Evolutionary conservation across 495 filamentous ascomycete species (phyloP), one percentile per base, ranked within the genome.

Genomic region (Staphylotrichum tortipilum): DNA sequence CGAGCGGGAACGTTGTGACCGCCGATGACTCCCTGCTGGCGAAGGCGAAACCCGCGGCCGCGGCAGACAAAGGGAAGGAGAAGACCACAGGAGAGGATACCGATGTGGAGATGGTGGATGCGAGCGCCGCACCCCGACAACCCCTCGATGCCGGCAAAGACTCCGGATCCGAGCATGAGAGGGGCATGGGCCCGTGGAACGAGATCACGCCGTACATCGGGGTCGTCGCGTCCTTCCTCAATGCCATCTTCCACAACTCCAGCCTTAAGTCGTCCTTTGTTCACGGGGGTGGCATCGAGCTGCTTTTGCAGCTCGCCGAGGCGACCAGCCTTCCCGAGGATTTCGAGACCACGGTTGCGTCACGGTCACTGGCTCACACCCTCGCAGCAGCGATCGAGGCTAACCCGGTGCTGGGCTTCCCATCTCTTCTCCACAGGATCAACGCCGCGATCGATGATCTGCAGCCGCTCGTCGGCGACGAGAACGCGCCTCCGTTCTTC

Each of bases 251-350:
- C 53, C 73, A 77, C 52, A 95, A 95, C 61, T 73, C 78, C 29
- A 73, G 74, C 35, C 78, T 92, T 40, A 92, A 88, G 64, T 73
- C 76, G 10, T 73, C 78, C 17, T 89, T 96, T 55, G 80, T 91
- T 49, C 77, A 84, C 44, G 78, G 77, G 44, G 86, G 88, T 43
- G 94, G 87, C 3, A 80, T 89, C 33, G 88, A 95, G 56, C 77
- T 82, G 47, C 69, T 96, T n/a, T 70, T 99, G 24, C 86, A 94
- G 58, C 78, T 95, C 47, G 82, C 81, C 24, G 85, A 85, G 9
- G 75, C 89, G 22, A 82, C 89, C 15, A 86, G 85, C 60, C 73
- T 95, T 43, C 76, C 83, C 2, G 80, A 81, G 51, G 79, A 88
- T 57, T 89, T 91, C 60, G 79, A 82, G 40, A 81, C 80, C 21